A percentile compares a stretch with the other conserved stretches of the same genome.
phyloP scores from a whole-genome alignment of 352 stramenopile genomes.

The Sclerospora graminicola region DNA sequence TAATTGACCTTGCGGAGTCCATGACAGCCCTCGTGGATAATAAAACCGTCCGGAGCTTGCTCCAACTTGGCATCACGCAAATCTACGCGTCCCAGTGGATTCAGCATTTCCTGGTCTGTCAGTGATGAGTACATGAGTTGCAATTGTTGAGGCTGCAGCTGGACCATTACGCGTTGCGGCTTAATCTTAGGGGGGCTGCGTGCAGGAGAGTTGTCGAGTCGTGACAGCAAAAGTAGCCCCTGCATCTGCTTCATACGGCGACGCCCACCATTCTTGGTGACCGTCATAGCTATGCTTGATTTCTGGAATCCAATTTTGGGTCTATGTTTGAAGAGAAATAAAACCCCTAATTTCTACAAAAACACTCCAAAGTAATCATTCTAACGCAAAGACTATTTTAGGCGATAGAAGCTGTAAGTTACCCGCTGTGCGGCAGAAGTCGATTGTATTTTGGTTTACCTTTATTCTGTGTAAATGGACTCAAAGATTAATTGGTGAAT shows the following conservation, averaged over 20 bases:
- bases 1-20: conserved; percentile 30
- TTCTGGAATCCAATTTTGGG: too few relatives aligned
- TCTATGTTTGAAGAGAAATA: too few relatives aligned
- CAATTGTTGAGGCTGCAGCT: conserved; percentile 59
- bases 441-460: too few relatives aligned
- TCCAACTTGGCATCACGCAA: conserved; percentile 54
- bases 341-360: too few relatives aligned
- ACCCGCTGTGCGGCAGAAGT: too few relatives aligned
- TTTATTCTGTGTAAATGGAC: too few relatives aligned
- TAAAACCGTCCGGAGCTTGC: conserved; percentile 57
- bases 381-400: too few relatives aligned
- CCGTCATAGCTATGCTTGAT: conserved; percentile 34
- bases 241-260: conserved; percentile 79
- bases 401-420: too few relatives aligned
- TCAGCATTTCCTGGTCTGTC: conserved; percentile 63
- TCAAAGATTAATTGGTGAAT: too few relatives aligned
- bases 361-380: too few relatives aligned
- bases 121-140: conserved; percentile 57
- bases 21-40: conserved; percentile 47
- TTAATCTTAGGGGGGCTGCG: conserved; percentile 19
- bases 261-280: conserved; percentile 32
- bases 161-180: conserved; percentile 40
- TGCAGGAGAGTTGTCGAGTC: conserved; percentile 18
- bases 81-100: conserved; percentile 48
- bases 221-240: conserved; percentile 51